Percentiles rank a stretch among this genome's conserved stretches.
These are phyloP conservation scores for Tetracentron sinense DNA, from an alignment of 164 flowering plant species.

Conservation along the genomic window DNA sequence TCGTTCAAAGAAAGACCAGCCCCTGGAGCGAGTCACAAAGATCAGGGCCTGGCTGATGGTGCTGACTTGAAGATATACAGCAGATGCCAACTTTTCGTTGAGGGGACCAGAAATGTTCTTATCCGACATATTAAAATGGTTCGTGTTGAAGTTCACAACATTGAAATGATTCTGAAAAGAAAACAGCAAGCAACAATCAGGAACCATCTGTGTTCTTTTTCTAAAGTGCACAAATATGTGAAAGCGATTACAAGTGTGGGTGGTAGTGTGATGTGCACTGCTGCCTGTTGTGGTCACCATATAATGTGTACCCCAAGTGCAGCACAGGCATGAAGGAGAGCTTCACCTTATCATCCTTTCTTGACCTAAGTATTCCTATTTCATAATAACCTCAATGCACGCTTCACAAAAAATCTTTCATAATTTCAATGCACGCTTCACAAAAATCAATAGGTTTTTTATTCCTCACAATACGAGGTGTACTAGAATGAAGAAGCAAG, in stretches of 20 bases:
- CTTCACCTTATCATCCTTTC: neutral
- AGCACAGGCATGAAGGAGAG: neutral
- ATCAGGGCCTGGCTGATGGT: constrained; percentile 63
- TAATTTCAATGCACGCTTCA: too few relatives aligned
- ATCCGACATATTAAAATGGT: constrained; percentile 10
- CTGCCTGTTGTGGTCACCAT: too few relatives aligned
- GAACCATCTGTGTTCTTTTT: neutral
- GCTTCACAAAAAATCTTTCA: neutral
- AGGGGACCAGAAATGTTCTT: neutral
- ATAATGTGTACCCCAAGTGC: neutral
- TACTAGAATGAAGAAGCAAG: neutral
- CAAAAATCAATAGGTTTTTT: neutral
- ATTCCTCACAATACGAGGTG: too few relatives aligned
- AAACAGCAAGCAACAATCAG: neutral
- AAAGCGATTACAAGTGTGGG: neutral
- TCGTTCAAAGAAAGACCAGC: constrained; percentile 64
- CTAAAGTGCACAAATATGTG: neutral
- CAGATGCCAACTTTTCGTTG: constrained; percentile 42
- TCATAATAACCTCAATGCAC: neutral
- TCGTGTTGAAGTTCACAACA: constrained; percentile 24
- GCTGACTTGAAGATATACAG: constrained; percentile 65
- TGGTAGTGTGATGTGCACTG: too few relatives aligned
- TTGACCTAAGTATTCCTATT: neutral
- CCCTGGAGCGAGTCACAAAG: constrained; percentile 58
- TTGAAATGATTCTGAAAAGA: constrained; percentile 27